These are phyloP conservation scores for Suillus cothurnatus DNA, from an alignment of 768 basidiomycete genomes.

Conservation along the genomic window DNA sequence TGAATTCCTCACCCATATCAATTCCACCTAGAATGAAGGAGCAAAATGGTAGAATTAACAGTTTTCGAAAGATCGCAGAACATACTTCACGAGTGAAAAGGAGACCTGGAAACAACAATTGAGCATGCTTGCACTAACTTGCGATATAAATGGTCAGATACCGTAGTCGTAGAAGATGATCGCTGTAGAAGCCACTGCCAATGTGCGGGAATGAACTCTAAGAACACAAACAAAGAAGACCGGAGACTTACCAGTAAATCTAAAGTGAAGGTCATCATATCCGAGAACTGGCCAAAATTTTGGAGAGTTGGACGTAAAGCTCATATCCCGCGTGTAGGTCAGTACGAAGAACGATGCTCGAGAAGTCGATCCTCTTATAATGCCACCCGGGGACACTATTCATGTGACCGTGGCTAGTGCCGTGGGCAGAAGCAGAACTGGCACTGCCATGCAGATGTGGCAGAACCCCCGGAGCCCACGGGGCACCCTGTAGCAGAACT, in stretches of 20 bases:
- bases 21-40: neutral
- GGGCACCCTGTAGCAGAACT: too few species aligned
- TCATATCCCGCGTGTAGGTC: neutral
- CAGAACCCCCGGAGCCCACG: too few species aligned
- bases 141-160: neutral
- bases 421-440: too few species aligned
- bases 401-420: neutral
- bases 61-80: neutral
- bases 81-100: neutral
- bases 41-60: neutral
- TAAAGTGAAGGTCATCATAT: neutral
- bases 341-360: neutral
- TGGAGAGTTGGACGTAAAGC: neutral
- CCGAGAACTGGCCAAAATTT: neutral
- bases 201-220: neutral
- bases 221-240: neutral
- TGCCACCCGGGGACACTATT: neutral
- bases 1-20: neutral
- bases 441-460: too few species aligned
- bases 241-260: neutral
- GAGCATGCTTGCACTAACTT: neutral
- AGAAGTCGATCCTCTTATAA: neutral
- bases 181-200: slow-evolving; percentile 2
- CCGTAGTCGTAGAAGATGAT: slow-evolving; percentile 5
- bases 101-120: neutral